phyloP scores from a whole-genome alignment of 306 rosid genomes.

The Pterocarpus macrocarpus region DNA sequence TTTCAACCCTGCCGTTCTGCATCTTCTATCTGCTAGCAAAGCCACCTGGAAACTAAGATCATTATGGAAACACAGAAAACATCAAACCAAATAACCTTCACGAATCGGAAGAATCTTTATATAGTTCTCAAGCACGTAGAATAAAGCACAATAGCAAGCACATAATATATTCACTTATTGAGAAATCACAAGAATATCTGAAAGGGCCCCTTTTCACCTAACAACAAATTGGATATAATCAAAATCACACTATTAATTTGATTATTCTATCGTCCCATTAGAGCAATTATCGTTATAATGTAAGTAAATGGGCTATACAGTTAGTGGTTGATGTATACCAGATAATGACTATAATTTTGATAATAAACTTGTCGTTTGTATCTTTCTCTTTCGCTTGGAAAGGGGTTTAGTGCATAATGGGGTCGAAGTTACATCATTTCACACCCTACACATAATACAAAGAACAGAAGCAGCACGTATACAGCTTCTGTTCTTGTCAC shows the following conservation, averaged over 20 bases:
- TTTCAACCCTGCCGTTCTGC: background rate
- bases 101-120: constrained; percentile 4
- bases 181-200: constrained; percentile 20
- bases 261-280: constrained; percentile 37
- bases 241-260: constrained; percentile 31
- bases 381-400: constrained; percentile 39
- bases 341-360: constrained; percentile 43
- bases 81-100: background rate
- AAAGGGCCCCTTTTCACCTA: constrained; percentile 41
- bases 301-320: constrained; percentile 24
- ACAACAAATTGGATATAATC: constrained; percentile 23
- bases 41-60: constrained; percentile 1
- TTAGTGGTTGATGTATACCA: constrained; percentile 16
- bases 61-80: background rate
- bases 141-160: constrained; percentile 5
- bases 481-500: constrained; percentile 32
- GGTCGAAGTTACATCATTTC: constrained; percentile 33
- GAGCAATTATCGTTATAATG: constrained; percentile 12
- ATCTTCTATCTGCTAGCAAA: background rate
- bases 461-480: background rate
- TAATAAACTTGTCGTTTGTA: constrained; percentile 33
- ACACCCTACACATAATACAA: constrained; percentile 39
- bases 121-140: background rate
- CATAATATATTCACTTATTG: too few species aligned
- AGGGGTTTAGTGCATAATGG: constrained; percentile 22